Conservation (phyloP, 768 basidiomycete species). For the Mycena belliarum region DNA sequence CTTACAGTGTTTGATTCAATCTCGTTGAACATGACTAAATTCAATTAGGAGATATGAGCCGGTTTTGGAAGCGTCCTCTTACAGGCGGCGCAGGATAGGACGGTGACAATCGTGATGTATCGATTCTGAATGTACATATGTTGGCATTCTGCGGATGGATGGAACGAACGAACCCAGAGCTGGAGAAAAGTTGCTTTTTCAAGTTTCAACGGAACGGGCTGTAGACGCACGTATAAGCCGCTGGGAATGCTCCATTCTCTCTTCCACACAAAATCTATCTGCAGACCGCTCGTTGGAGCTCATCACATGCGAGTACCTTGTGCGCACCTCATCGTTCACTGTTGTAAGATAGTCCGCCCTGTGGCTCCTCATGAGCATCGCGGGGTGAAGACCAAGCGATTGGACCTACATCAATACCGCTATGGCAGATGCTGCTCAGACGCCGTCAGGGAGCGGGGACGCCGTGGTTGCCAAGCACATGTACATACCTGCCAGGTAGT, state of each 20-base stretch:
- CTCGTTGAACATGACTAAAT: neutral
- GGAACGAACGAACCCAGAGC: constrained; percentile 3
- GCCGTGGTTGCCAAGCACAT: neutral
- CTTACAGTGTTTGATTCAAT: neutral
- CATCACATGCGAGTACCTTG: neutral
- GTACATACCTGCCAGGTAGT: neutral
- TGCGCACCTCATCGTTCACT: neutral
- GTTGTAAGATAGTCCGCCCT: neutral
- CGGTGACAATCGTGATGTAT: neutral
- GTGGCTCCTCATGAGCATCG: too few relatives aligned
- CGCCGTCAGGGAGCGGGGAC: neutral
- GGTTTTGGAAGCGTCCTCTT: neutral
- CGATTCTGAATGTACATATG: neutral
- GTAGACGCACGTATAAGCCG: neutral
- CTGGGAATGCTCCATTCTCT: constrained; percentile 1
- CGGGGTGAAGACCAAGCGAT: neutral
- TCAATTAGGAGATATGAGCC: neutral
- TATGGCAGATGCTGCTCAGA: neutral
- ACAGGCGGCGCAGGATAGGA: neutral
- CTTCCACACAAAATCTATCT: constrained; percentile 3
- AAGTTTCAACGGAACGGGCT: too few relatives aligned
- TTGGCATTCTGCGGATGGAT: too few relatives aligned
- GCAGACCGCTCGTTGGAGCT: too few relatives aligned
- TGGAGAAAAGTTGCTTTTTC: neutral
- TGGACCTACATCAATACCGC: neutral